Percentiles rank a stretch among this genome's conserved stretches.
Evolutionary conservation across 2,329 filamentous ascomycete species (phyloP).

Genomic region (Albophoma yamanashiensis): DNA sequence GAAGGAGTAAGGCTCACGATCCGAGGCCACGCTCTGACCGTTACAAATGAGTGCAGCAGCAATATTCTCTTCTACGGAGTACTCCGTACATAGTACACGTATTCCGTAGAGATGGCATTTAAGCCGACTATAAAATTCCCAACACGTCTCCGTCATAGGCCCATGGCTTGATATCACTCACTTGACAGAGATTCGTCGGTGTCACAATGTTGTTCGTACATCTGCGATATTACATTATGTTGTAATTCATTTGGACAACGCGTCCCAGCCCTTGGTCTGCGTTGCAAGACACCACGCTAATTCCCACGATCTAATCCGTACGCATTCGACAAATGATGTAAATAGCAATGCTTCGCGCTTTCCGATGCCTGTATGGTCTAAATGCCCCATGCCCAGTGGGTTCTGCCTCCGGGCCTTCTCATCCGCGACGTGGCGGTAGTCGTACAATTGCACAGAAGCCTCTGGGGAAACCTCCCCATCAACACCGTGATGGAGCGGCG

Average conservation of each 20-base stretch:
- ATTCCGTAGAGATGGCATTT: too few relatives aligned
- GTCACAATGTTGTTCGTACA: background rate
- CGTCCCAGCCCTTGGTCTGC: slow-evolving; percentile 10
- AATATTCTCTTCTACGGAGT: too few relatives aligned
- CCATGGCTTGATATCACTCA: background rate
- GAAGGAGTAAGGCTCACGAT: background rate
- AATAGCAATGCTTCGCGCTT: background rate
- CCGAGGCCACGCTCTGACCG: too few relatives aligned
- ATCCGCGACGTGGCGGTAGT: background rate
- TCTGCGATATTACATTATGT: background rate
- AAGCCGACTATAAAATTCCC: too few relatives aligned
- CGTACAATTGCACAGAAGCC: background rate
- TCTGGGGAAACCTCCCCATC: background rate
- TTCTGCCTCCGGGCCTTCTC: background rate
- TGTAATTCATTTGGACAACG: background rate
- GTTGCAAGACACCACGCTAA: background rate
- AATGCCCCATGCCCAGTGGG: background rate
- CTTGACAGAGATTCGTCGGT: background rate
- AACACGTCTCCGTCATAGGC: too few relatives aligned
- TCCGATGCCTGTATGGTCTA: background rate
- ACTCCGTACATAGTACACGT: too few relatives aligned
- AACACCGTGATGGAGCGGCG: background rate
- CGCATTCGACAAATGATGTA: background rate
- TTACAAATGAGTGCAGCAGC: too few relatives aligned
- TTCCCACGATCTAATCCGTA: background rate